These are phyloP conservation scores for Skeletonema menzelii DNA, from an alignment of 108 stramenopile species.

Conservation along the genomic window DNA sequence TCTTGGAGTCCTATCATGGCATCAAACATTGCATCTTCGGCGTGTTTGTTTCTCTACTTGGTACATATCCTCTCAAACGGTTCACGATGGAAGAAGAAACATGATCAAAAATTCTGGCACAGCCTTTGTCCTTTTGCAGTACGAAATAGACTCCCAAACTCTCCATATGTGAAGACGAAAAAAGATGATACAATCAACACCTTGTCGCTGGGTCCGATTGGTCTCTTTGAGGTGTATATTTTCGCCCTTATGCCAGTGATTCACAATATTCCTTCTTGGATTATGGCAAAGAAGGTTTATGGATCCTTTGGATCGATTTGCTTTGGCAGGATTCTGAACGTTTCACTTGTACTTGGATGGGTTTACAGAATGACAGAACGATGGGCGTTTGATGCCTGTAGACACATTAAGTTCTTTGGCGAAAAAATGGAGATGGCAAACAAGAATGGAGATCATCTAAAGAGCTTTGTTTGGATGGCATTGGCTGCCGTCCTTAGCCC, in stretches of 20 bases:
- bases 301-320: constrained; percentile 18
- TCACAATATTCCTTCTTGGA: constrained; percentile 20
- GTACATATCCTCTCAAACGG: constrained; percentile 14
- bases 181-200: neutral
- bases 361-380: constrained; percentile 38
- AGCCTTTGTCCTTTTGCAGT: constrained; percentile 22
- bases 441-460: neutral
- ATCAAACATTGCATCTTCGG: constrained; percentile 9
- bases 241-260: constrained; percentile 36
- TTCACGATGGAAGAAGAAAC: constrained; percentile 3
- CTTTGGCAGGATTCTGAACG: constrained; percentile 14
- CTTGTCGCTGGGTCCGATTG: neutral
- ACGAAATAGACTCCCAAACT: constrained; percentile 19
- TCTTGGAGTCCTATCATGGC: neutral
- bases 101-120: constrained; percentile 15
- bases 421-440: constrained; percentile 9
- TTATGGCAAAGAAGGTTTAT: constrained; percentile 10
- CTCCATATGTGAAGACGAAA: neutral
- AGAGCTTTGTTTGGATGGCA: constrained; percentile 4
- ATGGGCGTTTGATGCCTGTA: constrained; percentile 42
- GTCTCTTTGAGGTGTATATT: constrained; percentile 19
- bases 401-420: neutral
- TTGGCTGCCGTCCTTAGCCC: constrained; percentile 31
- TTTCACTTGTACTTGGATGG: constrained; percentile 38
- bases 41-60: constrained; percentile 7